Evolutionary conservation across 139 green algal species (phyloP).

Genomic region (Deuterostichococcus epilithicus): DNA sequence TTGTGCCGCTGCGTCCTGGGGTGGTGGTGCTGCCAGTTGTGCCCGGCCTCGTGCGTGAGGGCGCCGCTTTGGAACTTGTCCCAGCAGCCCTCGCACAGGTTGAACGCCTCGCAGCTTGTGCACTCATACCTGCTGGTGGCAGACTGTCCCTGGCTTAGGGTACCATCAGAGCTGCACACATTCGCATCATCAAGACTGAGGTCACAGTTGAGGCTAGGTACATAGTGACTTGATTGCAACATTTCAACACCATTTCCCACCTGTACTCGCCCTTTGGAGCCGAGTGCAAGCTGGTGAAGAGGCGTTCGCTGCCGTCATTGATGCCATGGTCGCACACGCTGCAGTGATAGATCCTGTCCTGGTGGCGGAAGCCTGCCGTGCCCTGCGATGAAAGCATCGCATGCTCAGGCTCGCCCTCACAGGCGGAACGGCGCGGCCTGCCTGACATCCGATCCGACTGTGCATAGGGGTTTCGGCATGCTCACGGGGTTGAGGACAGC

Average conservation of each 20-base stretch:
- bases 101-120: conserved; percentile 14
- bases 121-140: conserved; percentile 13
- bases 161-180: too few species aligned
- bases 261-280: conserved; percentile 19
- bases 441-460: too few species aligned
- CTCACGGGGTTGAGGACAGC: too few species aligned
- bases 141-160: too few species aligned
- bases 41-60: neutral
- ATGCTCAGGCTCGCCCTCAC: too few species aligned
- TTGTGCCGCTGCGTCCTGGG: neutral
- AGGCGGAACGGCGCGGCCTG: too few species aligned
- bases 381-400: too few species aligned
- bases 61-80: conserved; percentile 12
- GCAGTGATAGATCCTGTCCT: conserved; percentile 38
- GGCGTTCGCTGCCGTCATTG: conserved; percentile 40
- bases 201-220: too few species aligned
- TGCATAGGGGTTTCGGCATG: too few species aligned
- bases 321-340: conserved; percentile 27
- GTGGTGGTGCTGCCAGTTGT: conserved; percentile 21
- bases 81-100: conserved; percentile 22
- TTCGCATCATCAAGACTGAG: too few species aligned
- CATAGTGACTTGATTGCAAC: too few species aligned
- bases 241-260: neutral
- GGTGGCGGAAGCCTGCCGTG: conserved; percentile 28
- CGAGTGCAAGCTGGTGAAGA: conserved; percentile 23